A percentile compares a stretch with the other conserved stretches of the same genome.
Conservation (phyloP, 345 rosid genomes). For the Carallia pectinifolia region DNA sequence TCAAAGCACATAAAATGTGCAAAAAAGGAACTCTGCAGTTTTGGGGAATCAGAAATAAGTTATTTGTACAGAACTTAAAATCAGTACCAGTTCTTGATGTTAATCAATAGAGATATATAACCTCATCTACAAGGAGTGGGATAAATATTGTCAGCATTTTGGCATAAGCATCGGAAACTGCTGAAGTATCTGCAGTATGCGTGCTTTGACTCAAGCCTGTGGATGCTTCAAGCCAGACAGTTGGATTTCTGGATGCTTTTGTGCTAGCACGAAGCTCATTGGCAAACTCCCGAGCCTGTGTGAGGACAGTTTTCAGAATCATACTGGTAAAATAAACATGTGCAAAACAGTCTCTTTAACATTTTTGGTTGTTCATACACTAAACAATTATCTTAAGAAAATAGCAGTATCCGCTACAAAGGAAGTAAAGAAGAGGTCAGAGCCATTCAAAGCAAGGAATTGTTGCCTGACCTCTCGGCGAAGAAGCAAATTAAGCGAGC, state of each 20-base stretch:
- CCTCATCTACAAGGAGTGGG: constrained; percentile 99
- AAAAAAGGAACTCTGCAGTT: constrained; percentile 92
- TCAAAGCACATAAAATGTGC: constrained; percentile 99
- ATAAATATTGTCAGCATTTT: constrained; percentile 96
- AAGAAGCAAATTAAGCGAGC: constrained; percentile 94
- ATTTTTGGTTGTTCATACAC: background rate
- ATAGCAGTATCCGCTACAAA: background rate
- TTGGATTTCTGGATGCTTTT: constrained; percentile 90
- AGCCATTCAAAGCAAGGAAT: constrained; percentile 8
- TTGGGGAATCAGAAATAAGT: constrained; percentile 25
- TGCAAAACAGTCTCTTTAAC: background rate
- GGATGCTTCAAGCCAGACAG: constrained; percentile 94
- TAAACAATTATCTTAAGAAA: background rate
- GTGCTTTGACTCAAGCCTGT: constrained; percentile 73
- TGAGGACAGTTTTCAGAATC: constrained; percentile 7
- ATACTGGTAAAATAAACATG: background rate
- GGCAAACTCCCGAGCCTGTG: constrained; percentile 97
- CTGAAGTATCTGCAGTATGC: constrained; percentile 70
- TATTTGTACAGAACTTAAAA: constrained; percentile 13
- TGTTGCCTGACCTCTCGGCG: constrained; percentile 83
- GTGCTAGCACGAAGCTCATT: constrained; percentile 99
- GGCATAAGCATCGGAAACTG: constrained; percentile 95
- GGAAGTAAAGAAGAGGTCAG: background rate
- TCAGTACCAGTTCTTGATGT: constrained; percentile 12
- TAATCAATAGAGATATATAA: constrained; percentile 26